Base-by-base conservation (phyloP, 768 basidiomycete genomes). In the Filobasidium floriforme region DNA sequence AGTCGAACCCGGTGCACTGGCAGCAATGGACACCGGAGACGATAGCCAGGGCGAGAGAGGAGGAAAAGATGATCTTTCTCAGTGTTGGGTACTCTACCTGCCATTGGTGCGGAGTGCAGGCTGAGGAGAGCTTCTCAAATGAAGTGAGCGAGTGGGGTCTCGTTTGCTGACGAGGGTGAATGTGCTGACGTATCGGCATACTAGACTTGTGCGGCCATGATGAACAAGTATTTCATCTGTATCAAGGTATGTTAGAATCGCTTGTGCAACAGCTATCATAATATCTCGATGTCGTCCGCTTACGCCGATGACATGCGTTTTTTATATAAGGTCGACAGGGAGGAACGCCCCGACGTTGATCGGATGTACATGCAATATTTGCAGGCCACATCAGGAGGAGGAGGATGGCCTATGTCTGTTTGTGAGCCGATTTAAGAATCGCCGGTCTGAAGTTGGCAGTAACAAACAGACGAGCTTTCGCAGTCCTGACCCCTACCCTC, bases 71-170 rank as follows among this genome's bases (percentile, higher is more conserved):
- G 24, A 80, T 81, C 52, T 81, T 81, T 69, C 75, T 81, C 18
- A 79, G 77, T 60, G 79, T 81, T 18, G 81, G 81, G 2, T 82
- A 82, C 64, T 81, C 81, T 0, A 80, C 80, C 3, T 82, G 81
- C 66, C 80, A 81, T 61, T 82, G 81, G 73, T 71, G 76, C 66
- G 71, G 74, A 66, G 75, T 76, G 1, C 65, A 74, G 43, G 73
- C 74, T 3, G 69, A 70, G 64, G 80, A 82, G 63, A 79, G 77
- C 54, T 82, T 82, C 66, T 80, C 81, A 63, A 75, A 81, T 64
- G 72, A 73, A 32, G 72, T 72, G 51, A 52, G 46, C 52, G 5
- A 32, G 4, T 15, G 46, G 2, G 46, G 14, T 49, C 12, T 18
- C 22, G 9, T 12, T 12, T 15, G 46, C 24, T 7, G 19, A 14